Percentiles rank a stretch among this genome's conserved stretches.
These are phyloP conservation scores for Iberis pinnata DNA, from an alignment of 345 rosid species.

Conservation along the genomic window DNA sequence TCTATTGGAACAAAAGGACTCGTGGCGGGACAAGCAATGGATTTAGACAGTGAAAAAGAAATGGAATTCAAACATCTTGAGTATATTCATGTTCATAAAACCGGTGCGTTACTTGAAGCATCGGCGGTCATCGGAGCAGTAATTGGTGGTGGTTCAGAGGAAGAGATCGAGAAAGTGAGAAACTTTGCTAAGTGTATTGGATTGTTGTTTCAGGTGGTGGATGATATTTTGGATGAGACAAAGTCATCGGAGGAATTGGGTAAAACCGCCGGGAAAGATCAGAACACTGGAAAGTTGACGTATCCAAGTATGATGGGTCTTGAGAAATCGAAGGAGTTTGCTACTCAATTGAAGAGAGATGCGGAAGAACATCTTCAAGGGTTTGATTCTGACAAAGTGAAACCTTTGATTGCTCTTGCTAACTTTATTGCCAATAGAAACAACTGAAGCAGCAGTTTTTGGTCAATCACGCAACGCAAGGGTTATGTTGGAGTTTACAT, in stretches of 20 bases:
- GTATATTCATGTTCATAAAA: conserved; percentile 74
- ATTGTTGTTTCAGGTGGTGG: conserved; percentile 84
- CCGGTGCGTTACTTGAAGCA: conserved; percentile 63
- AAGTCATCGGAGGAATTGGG: conserved; percentile 73
- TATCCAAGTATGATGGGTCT: conserved; percentile 73
- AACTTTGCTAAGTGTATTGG: conserved; percentile 63
- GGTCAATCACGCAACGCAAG: too few species aligned
- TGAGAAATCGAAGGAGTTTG: conserved; percentile 54
- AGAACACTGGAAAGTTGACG: conserved; percentile 61
- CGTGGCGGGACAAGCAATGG: conserved; percentile 82
- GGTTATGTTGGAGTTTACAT: too few species aligned
- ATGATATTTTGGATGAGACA: conserved; percentile 79
- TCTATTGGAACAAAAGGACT: conserved; percentile 61
- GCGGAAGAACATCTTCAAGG: conserved; percentile 49
- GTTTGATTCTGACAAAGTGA: conserved; percentile 61
- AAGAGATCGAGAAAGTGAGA: conserved; percentile 64
- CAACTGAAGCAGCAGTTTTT: conserved; percentile 27
- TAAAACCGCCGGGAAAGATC: conserved; percentile 82
- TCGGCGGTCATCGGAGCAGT: conserved; percentile 75
- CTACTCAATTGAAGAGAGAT: conserved; percentile 45
- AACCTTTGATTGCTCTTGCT: conserved; percentile 76
- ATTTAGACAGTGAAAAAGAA: conserved; percentile 45
- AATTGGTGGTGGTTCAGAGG: conserved; percentile 61
- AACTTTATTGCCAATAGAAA: conserved; percentile 71
- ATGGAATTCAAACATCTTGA: conserved; percentile 54